Evolutionary conservation across 2,329 filamentous ascomycete species (phyloP).

Genomic region (Hypoxylon rubiginosum): DNA sequence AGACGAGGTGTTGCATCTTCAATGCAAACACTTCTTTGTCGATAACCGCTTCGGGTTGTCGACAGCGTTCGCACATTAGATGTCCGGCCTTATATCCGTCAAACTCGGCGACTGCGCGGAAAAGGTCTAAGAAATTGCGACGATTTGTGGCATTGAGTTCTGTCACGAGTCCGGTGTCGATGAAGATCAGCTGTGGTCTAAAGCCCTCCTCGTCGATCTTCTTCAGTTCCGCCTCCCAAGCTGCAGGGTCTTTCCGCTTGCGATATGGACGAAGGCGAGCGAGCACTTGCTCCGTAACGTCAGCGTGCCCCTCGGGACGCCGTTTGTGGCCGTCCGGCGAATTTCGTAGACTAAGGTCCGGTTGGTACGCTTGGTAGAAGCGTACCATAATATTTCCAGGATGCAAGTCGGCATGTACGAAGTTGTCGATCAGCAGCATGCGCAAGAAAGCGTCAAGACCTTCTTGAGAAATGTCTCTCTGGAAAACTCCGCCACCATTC

Average conservation of each 20-base stretch:
- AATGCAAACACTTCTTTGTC: slow-evolving; percentile 92
- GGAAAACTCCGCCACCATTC: slow-evolving; percentile 91
- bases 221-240: slow-evolving; percentile 81
- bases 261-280: slow-evolving; percentile 81
- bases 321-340: slow-evolving; percentile 51
- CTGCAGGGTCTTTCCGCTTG: slow-evolving; percentile 69
- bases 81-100: slow-evolving; percentile 96
- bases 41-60: slow-evolving; percentile 90
- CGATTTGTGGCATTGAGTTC: slow-evolving; percentile 90
- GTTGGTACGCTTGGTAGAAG: slow-evolving; percentile 87
- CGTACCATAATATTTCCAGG: slow-evolving; percentile 99
- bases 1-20: slow-evolving; percentile 95
- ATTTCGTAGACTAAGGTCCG: slow-evolving; percentile 70
- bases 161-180: slow-evolving; percentile 95
- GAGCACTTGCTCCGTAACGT: slow-evolving; percentile 90
- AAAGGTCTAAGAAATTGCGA: slow-evolving; percentile 92
- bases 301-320: slow-evolving; percentile 57
- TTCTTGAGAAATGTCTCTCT: slow-evolving; percentile 94
- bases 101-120: slow-evolving; percentile 95
- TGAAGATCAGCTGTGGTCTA: slow-evolving; percentile 94
- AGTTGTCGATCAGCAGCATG: slow-evolving; percentile 98
- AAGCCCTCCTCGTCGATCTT: slow-evolving; percentile 90
- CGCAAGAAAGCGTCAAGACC: slow-evolving; percentile 95
- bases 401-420: slow-evolving; percentile 95
- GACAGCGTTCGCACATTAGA: slow-evolving; percentile 95